Conservation (phyloP, 1,284 basidiomycete genomes). For the Mycosarcoma maydis region DNA sequence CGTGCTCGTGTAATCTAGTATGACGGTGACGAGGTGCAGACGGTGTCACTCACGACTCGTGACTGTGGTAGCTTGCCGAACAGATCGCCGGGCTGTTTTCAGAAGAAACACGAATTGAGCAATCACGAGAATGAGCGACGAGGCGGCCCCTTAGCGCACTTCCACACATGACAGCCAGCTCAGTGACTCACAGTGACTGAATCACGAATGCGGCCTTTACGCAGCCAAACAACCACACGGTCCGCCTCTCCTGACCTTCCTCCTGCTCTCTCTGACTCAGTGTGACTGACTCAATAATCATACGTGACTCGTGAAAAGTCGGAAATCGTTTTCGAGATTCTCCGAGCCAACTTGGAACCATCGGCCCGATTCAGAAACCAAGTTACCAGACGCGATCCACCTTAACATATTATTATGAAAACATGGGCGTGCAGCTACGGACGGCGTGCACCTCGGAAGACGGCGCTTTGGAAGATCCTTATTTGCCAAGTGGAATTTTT, state of each 20-base stretch:
- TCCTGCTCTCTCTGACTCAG: constrained; percentile 28
- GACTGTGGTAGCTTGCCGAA: constrained; percentile 10
- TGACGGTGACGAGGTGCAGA: not conserved
- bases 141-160: constrained; percentile 5
- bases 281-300: no score
- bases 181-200: no score
- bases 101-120: constrained; percentile 14
- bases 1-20: not conserved
- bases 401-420: no score
- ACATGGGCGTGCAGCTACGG: no score
- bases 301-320: constrained; percentile 37
- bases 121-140: no score
- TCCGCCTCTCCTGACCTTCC: constrained; percentile 3
- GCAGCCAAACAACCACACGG: constrained; percentile 14
- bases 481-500: no score
- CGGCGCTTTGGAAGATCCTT: constrained; percentile 15
- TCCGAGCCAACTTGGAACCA: constrained; percentile 7
- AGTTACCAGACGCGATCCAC: no score
- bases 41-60: not conserved
- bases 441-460: constrained; percentile 25
- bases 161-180: not conserved
- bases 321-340: constrained; percentile 26
- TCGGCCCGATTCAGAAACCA: not conserved
- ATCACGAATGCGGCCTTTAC: no score
- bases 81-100: constrained; percentile 20